Base-by-base conservation (phyloP, 2,329 filamentous ascomycete species). In the Alternaria metachromatica region DNA sequence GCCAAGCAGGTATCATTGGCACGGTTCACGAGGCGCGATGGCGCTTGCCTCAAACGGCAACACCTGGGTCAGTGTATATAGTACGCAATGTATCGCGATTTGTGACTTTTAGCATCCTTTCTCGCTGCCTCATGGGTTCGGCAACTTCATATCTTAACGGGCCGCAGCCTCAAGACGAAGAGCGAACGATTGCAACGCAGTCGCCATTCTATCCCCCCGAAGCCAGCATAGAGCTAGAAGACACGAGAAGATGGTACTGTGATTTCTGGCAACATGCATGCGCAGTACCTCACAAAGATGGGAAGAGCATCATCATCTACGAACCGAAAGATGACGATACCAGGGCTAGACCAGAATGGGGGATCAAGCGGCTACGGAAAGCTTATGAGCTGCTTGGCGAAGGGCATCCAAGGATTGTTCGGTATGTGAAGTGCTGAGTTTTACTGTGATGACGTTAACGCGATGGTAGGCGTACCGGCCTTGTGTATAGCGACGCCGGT, bases 291-390 rank as follows among this genome's bases (percentile, higher is more conserved):
- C 33, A 58, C 13, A 30, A 53, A 9, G 33, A 53, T 21, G 33
- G 33, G 15, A 45, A 58, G 13, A 41, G 37, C 6, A 58, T 58
- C 25, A 43, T 58, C 33, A 33, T 58, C 10, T 50, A n/a, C 46
- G 28, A 51, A 23, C 49, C 28, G 2, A 37, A 23, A 7, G 28
- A 37, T 11, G 18, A n/a, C 3, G 26, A 51, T 37, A 2, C 28
- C 11, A 51, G 49, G 28, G 49, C 3, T 3, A 51, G 49, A 37
- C 18, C 49, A 21, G 49, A 23, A 11, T 51, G 49, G 49, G 28
- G 1, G 5, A 51, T 5, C 49, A 51, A 51, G 6, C 49, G 28
- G 49, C 28, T 51, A 30, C 28, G 49, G 3, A 51, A 51, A 12
- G 20, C 49, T 15, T 51, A 51, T 23, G 28, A 37, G 13, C 18